These are phyloP conservation scores for Cicer cuneatum DNA, from an alignment of 306 rosid genomes.

Conservation along the genomic window DNA sequence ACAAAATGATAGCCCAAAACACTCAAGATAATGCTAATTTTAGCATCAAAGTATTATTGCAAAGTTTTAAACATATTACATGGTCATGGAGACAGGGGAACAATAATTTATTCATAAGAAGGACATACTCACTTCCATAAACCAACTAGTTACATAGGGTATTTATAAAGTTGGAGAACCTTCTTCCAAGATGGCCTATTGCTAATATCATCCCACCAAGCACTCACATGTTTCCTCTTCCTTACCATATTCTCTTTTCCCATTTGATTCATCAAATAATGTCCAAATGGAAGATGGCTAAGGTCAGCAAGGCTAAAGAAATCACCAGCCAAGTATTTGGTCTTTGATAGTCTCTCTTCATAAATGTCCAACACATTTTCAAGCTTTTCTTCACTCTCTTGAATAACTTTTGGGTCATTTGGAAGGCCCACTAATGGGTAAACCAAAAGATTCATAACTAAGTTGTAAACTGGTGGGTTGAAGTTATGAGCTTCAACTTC, in stretches of 20 bases:
- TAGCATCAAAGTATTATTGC: neutral
- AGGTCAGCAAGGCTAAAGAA: constrained; percentile 49
- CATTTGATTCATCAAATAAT: constrained; percentile 23
- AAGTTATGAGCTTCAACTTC: constrained; percentile 45
- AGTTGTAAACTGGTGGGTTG: constrained; percentile 30
- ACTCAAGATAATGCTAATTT: neutral
- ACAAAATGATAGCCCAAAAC: neutral
- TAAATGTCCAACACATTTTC: constrained; percentile 38
- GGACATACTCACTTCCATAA: neutral
- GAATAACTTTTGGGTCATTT: constrained; percentile 9
- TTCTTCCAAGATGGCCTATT: constrained; percentile 48
- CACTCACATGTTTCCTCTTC: constrained; percentile 44
- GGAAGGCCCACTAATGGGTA: constrained; percentile 4
- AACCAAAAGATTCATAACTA: constrained; percentile 16
- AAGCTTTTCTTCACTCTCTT: constrained; percentile 40
- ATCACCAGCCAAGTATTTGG: constrained; percentile 43
- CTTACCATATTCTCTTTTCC: constrained; percentile 20
- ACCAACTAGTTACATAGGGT: neutral
- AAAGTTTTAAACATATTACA: neutral
- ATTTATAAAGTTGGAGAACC: constrained; percentile 22
- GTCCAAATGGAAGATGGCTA: constrained; percentile 44
- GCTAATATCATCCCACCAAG: constrained; percentile 50
- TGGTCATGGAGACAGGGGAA: neutral
- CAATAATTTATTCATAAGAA: neutral
- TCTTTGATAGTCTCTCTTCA: constrained; percentile 38